A percentile compares a stretch with the other conserved stretches of the same genome.
Evolutionary conservation across 1,139 yeast genomes (phyloP).

Genomic region (Yamadazyma mexicana): DNA sequence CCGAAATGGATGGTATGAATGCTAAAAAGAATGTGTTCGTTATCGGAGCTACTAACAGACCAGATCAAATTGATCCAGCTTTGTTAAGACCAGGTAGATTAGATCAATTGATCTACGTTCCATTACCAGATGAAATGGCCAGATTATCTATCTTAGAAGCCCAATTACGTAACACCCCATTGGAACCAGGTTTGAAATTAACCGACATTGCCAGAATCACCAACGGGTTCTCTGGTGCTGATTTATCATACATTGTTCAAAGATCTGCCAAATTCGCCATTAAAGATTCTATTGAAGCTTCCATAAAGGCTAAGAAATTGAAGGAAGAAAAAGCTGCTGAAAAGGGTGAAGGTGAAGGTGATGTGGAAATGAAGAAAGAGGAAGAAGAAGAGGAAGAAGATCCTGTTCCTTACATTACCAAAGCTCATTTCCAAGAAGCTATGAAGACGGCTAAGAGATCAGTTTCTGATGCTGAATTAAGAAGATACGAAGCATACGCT

Average conservation of each 20-base stretch:
- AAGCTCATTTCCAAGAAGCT: conserved; percentile 95
- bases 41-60: conserved; percentile 98
- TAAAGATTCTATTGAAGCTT: conserved; percentile 94
- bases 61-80: conserved; percentile 98
- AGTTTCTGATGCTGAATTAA: conserved; percentile 93
- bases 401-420: conserved; percentile 93
- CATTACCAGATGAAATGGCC: conserved; percentile 94
- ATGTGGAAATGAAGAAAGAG: conserved; percentile 57
- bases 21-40: conserved; percentile 98
- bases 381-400: conserved; percentile 72
- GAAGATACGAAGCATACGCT: conserved; percentile 98
- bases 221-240: conserved; percentile 98
- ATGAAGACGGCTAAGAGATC: conserved; percentile 99
- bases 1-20: conserved; percentile 99
- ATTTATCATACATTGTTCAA: conserved; percentile 93
- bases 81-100: conserved; percentile 98
- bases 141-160: conserved; percentile 92
- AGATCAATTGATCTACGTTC: conserved; percentile 97
- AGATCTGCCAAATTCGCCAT: conserved; percentile 98
- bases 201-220: conserved; percentile 89
- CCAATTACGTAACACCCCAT: conserved; percentile 96
- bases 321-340: conserved; percentile 32
- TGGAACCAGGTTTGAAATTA: conserved; percentile 94
- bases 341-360: conserved; percentile 43
- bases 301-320: conserved; percentile 52